Evolutionary conservation across 2,329 filamentous ascomycete genomes (phyloP).

Genomic region (Xylariaceae sp.): DNA sequence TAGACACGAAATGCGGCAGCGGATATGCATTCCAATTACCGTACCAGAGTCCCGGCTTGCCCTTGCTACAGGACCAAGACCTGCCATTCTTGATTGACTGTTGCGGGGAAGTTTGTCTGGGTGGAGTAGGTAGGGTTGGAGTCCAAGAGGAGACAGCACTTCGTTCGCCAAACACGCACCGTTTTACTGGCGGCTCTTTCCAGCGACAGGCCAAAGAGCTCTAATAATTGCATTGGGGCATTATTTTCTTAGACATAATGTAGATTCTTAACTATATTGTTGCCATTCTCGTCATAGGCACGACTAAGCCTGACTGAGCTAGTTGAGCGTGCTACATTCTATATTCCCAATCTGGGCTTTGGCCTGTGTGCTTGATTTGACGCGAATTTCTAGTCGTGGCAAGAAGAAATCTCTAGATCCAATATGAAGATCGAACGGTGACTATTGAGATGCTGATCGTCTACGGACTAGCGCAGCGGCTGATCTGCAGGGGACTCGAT

Average conservation of each 20-base stretch:
- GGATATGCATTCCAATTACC: constrained; percentile 2
- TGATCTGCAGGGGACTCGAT: background rate
- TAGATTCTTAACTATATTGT: background rate
- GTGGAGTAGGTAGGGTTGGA: no score
- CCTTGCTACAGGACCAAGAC: no score
- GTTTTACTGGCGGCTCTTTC: constrained; percentile 6
- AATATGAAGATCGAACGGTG: background rate
- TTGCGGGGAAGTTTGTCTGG: constrained; percentile 16
- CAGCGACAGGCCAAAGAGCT: background rate
- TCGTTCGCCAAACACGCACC: constrained; percentile 3
- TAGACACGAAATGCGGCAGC: constrained; percentile 5
- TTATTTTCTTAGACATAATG: constrained; percentile 1
- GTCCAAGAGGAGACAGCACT: no score
- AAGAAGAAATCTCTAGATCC: background rate
- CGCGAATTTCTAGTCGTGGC: background rate
- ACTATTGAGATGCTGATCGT: background rate
- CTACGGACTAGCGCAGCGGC: background rate
- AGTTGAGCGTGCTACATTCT: background rate
- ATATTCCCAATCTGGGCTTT: background rate
- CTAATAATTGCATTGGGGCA: constrained; percentile 3
- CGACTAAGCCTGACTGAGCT: background rate
- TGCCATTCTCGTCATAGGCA: constrained; percentile 1
- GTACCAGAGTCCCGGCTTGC: no score
- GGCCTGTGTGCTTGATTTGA: background rate
- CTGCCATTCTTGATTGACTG: constrained; percentile 4